These are phyloP conservation scores for Whalleya microplaca DNA, from an alignment of 2,329 filamentous ascomycete genomes.

Conservation along the genomic window DNA sequence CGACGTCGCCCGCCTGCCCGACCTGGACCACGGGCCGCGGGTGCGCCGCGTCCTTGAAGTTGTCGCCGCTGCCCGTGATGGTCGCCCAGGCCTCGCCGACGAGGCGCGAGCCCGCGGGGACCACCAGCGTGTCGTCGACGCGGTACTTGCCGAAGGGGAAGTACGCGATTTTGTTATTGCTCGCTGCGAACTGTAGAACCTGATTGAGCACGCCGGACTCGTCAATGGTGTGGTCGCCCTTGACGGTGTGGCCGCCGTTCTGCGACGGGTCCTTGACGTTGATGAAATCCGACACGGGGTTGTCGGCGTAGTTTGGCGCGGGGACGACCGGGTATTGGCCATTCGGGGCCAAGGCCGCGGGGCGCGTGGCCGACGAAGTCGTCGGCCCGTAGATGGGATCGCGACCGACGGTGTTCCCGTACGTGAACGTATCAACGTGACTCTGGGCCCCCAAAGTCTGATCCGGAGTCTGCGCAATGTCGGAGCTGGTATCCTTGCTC, in stretches of 20 bases:
- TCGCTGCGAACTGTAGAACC: constrained; percentile 43
- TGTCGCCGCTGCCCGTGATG: constrained; percentile 54
- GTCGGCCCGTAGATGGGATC: constrained; percentile 45
- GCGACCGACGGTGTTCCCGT: constrained; percentile 46
- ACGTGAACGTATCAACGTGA: constrained; percentile 46
- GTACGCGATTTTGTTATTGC: constrained; percentile 51
- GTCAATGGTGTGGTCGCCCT: constrained; percentile 44
- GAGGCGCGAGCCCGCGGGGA: constrained; percentile 54
- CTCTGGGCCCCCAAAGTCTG: constrained; percentile 36
- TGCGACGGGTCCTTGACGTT: constrained; percentile 47
- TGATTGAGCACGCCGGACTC: constrained; percentile 44
- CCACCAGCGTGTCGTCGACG: constrained; percentile 53
- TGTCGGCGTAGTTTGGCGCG: constrained; percentile 45
- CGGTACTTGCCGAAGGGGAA: constrained; percentile 60
- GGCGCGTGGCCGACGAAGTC: constrained; percentile 37
- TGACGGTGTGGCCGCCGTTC: constrained; percentile 41
- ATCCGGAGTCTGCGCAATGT: constrained; percentile 40
- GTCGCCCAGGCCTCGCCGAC: constrained; percentile 57
- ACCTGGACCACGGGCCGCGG: constrained; percentile 63
- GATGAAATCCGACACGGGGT: constrained; percentile 41
- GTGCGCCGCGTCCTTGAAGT: constrained; percentile 53
- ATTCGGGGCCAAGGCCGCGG: constrained; percentile 41
- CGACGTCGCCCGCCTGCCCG: constrained; percentile 60
- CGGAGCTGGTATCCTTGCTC: constrained; percentile 43
- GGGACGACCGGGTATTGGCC: constrained; percentile 42